Evolutionary conservation across 208 protist species (phyloP), one percentile per base, ranked within the genome.

Genomic region (Trypanosoma boissoni): DNA sequence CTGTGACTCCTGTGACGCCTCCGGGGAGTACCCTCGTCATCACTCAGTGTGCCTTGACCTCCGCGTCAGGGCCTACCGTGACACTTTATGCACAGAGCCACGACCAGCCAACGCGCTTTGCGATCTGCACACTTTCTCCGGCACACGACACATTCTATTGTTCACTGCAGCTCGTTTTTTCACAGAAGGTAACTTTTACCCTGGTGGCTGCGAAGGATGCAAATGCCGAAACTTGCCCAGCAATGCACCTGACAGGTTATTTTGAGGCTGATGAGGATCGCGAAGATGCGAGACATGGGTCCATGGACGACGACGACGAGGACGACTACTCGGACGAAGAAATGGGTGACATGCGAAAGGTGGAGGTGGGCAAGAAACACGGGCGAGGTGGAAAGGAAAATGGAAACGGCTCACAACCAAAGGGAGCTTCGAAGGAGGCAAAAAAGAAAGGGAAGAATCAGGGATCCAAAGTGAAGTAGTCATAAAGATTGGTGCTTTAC

Each of bases 231-330:
- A 63, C 24, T 8, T 77, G 68, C 29, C 82, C 78, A 14, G 74
- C 71, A n/a, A 71, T 92, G 31, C 85, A 92, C 39, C 64, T 92
- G 9, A 92, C 78, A 1, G 85, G 85, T 1, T 92, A 92, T 67
- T 92, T 78, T 51, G 85, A 92, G 74, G 57, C 53, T 45, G 71
- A 73, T 10, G 76, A 82, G 29, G 69, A 77, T 12, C 9, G 36
- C 1, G 21, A 61, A 29, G 56, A 54, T 29, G 63, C 60, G n/a
- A 64, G 39, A 43, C 26, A 58, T 65, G 62, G 45, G 60, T 36
- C 46, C 46, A 29, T 71, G 68, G 70, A 60, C 69, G 27, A n/a
- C 10, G 18, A 39, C 20, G 49, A 59, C 7, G 49, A 56, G 20
- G 58, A 71, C 27, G 62, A 71, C 26, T 58, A 54, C 20, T 54